These are phyloP conservation scores for Peziza echinospora DNA, from an alignment of 495 filamentous ascomycete genomes.

Conservation along the genomic window DNA sequence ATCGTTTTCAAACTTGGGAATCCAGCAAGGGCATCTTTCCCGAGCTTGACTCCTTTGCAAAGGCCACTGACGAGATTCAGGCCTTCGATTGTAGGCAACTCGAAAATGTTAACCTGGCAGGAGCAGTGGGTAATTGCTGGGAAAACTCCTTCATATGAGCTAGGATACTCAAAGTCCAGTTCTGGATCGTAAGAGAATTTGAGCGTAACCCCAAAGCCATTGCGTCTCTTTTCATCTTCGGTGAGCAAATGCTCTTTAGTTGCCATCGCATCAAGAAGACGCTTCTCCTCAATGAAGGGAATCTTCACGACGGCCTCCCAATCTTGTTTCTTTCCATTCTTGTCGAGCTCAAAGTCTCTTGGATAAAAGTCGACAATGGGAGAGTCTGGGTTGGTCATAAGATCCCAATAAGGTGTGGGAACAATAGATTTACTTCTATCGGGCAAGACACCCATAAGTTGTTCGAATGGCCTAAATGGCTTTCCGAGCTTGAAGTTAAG, in stretches of 20 bases:
- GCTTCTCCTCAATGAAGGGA: slow-evolving; percentile 85
- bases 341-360: slow-evolving; percentile 89
- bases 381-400: slow-evolving; percentile 82
- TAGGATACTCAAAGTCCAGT: slow-evolving; percentile 58
- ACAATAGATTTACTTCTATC: slow-evolving; percentile 95
- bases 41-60: slow-evolving; percentile 69
- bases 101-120: slow-evolving; percentile 88
- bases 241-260: slow-evolving; percentile 57
- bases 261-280: slow-evolving; percentile 65
- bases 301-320: slow-evolving; percentile 99
- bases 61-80: slow-evolving; percentile 68
- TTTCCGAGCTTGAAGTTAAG: slow-evolving; percentile 82
- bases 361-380: slow-evolving; percentile 98
- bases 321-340: slow-evolving; percentile 99
- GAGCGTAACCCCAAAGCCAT: slow-evolving; percentile 74
- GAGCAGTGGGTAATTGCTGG: slow-evolving; percentile 69
- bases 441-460: slow-evolving; percentile 94
- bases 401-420: slow-evolving; percentile 59
- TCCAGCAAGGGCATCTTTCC: slow-evolving; percentile 59
- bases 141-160: slow-evolving; percentile 74
- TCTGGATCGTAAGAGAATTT: slow-evolving; percentile 77
- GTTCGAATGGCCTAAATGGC: slow-evolving; percentile 85
- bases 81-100: slow-evolving; percentile 79
- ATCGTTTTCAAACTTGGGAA: slow-evolving; percentile 79
- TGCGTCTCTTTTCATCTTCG: slow-evolving; percentile 54